Evolutionary conservation across 257 asterid genomes (phyloP).

Genomic region (Solanum virginianum): DNA sequence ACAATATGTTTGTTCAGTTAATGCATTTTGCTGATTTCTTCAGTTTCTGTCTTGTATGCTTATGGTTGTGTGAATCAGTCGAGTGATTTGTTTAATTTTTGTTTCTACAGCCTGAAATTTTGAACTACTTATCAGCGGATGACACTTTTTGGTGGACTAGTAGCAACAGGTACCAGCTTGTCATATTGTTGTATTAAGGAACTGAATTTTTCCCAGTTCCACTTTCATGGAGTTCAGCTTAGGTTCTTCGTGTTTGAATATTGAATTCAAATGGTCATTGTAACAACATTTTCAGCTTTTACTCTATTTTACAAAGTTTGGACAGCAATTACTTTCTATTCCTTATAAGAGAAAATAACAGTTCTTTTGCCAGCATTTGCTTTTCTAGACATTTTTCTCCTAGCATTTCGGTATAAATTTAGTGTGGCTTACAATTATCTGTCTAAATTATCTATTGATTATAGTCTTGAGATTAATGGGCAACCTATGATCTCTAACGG

Average conservation of each 20-base stretch:
- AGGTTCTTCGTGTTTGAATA: neutral
- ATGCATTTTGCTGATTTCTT: neutral
- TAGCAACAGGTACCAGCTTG: neutral
- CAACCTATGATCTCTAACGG: too few species aligned
- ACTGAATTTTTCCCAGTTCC: neutral
- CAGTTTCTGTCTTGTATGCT: neutral
- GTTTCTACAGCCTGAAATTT: neutral
- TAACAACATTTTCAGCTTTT: neutral
- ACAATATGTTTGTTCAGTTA: neutral
- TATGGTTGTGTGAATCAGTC: neutral
- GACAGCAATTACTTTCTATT: neutral
- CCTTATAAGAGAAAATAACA: neutral
- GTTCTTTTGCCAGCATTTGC: neutral
- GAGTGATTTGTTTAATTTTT: neutral
- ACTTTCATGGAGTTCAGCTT: neutral
- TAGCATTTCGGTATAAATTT: neutral
- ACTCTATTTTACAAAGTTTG: neutral
- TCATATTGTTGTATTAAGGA: neutral
- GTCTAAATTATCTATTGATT: neutral
- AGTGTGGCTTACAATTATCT: neutral
- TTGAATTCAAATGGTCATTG: neutral
- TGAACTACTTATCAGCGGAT: neutral
- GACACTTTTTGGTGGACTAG: neutral
- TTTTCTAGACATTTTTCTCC: neutral
- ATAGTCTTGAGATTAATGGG: neutral